Conservation (phyloP, 2,329 filamentous ascomycete species). For the Cercospora beticola region DNA sequence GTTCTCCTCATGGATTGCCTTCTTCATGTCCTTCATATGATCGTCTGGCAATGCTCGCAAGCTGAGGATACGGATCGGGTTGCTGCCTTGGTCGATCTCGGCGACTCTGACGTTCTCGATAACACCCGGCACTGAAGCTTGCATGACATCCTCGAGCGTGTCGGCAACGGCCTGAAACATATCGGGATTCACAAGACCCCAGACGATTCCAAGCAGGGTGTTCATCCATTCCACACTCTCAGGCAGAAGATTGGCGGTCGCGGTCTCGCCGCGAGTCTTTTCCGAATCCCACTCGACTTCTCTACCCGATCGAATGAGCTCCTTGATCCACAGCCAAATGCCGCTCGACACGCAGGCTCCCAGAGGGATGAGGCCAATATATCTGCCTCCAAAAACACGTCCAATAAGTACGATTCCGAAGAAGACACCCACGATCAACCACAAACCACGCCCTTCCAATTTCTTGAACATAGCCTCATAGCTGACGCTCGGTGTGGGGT, state of each 20-base stretch:
- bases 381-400: conserved; percentile 72
- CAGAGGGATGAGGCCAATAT: conserved; percentile 74
- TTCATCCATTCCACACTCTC: conserved; percentile 93
- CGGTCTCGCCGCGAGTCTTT: conserved; percentile 76
- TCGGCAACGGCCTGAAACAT: conserved; percentile 94
- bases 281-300: conserved; percentile 88
- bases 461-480: conserved; percentile 83
- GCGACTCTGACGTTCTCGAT: conserved; percentile 94
- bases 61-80: conserved; percentile 84
- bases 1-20: conserved; percentile 75
- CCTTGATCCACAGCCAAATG: conserved; percentile 86
- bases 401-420: conserved; percentile 73
- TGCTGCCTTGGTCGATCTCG: conserved; percentile 90
- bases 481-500: conserved; percentile 85
- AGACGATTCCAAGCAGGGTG: conserved; percentile 76
- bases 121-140: conserved; percentile 83
- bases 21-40: conserved; percentile 78
- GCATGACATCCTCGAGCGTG: conserved; percentile 93
- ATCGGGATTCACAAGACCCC: conserved; percentile 91
- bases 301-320: conserved; percentile 76
- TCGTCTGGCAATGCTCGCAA: conserved; percentile 78
- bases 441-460: conserved; percentile 72
- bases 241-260: conserved; percentile 83
- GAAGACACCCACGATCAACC: conserved; percentile 69
- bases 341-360: conserved; percentile 70